Percentiles rank a stretch among this genome's conserved stretches.
phyloP scores from a whole-genome alignment of 2,329 filamentous ascomycete species.

The Aspergillus sp. region DNA sequence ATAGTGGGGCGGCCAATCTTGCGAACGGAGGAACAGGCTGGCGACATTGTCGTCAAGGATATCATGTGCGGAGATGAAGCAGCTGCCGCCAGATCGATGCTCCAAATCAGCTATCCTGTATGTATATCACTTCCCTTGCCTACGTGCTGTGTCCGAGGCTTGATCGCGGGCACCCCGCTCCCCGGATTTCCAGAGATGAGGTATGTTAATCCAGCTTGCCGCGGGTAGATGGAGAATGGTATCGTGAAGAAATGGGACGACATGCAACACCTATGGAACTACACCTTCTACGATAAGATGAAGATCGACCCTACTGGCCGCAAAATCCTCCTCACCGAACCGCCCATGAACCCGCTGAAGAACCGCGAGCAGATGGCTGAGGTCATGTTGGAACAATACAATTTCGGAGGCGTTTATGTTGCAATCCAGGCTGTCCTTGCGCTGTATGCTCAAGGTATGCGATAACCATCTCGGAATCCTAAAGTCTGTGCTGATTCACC shows the following conservation, averaged over 20 bases:
- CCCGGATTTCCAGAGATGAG: conserved; percentile 18
- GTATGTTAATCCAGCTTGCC: conserved; percentile 27
- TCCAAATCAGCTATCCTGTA: conserved; percentile 96
- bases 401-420: conserved; percentile 95
- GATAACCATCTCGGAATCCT: conserved; percentile 14
- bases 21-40: conserved; percentile 87
- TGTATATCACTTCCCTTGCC: conserved; percentile 31
- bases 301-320: conserved; percentile 85
- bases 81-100: conserved; percentile 91
- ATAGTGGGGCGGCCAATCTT: conserved; percentile 98
- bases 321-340: conserved; percentile 97
- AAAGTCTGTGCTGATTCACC: conserved; percentile 7
- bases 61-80: conserved; percentile 99
- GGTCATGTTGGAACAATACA: conserved; percentile 98
- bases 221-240: conserved; percentile 88
- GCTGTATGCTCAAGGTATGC: conserved; percentile 88
- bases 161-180: conserved; percentile 12
- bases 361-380: conserved; percentile 98
- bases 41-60: conserved; percentile 81
- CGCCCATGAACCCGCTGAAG: conserved; percentile 95
- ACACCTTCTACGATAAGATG: conserved; percentile 98
- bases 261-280: conserved; percentile 99
- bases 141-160: neutral
- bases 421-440: conserved; percentile 97
- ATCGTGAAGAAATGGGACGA: conserved; percentile 99